Evolutionary conservation across 495 filamentous ascomycete genomes (phyloP).

Genomic region (Neurospora sp.): DNA sequence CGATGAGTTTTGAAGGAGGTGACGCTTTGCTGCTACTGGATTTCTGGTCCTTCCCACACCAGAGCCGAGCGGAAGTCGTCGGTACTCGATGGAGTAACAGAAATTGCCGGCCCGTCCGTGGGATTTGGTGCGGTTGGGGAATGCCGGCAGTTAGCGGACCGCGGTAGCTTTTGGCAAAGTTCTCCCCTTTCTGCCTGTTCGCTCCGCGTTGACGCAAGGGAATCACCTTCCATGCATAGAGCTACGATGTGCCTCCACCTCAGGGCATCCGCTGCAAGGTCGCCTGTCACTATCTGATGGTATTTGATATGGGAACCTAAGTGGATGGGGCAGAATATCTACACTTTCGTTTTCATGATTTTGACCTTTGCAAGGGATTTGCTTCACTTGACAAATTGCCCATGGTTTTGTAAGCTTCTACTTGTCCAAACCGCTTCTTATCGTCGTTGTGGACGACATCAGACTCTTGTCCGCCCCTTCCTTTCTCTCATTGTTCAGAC

Average conservation of each 20-base stretch:
- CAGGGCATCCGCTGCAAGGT: neutral
- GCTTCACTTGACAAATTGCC: neutral
- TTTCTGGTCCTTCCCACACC: neutral
- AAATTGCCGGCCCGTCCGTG: neutral
- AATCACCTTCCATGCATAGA: conserved; percentile 1
- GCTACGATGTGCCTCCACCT: neutral
- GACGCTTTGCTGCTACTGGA: neutral
- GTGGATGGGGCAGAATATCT: neutral
- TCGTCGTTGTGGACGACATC: neutral
- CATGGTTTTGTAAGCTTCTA: neutral
- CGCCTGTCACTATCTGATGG: neutral
- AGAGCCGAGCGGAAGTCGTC: neutral
- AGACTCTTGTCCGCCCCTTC: neutral
- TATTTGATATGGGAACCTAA: neutral
- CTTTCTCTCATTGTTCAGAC: neutral
- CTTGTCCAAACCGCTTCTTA: neutral
- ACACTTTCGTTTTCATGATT: neutral
- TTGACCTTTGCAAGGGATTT: neutral
- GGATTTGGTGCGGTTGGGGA: neutral
- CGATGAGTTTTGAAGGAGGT: neutral
- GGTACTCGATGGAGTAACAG: neutral
- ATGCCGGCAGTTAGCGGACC: neutral
- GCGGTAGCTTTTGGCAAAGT: neutral
- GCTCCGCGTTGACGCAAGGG: neutral
- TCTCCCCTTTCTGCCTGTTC: neutral